Percentiles rank a stretch among this genome's conserved stretches.
Evolutionary conservation across 257 asterid species (phyloP).

Genomic region (Primulina eburnea): DNA sequence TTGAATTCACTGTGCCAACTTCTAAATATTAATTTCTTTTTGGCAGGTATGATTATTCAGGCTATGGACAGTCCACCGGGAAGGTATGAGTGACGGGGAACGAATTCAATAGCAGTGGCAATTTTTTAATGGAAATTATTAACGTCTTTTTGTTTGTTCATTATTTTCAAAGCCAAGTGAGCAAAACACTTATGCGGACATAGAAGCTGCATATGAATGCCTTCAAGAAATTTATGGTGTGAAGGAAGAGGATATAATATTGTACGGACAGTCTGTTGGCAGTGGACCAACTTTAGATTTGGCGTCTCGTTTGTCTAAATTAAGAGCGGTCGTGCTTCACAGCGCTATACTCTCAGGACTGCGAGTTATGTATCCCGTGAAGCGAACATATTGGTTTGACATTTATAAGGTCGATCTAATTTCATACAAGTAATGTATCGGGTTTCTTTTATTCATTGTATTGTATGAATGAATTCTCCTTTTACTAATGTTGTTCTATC

Average conservation of each 20-base stretch:
- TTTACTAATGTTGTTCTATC: constrained; percentile 11
- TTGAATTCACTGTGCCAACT: not conserved
- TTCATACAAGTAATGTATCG: constrained; percentile 11
- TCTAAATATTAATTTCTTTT: constrained; percentile 23
- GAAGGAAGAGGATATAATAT: constrained; percentile 77
- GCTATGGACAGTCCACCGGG: constrained; percentile 90
- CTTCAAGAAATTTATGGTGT: constrained; percentile 77
- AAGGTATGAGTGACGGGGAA: constrained; percentile 59
- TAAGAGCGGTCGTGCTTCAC: constrained; percentile 96
- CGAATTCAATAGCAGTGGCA: constrained; percentile 19
- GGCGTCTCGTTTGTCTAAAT: constrained; percentile 71
- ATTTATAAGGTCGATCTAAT: constrained; percentile 66
- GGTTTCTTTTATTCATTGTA: constrained; percentile 22
- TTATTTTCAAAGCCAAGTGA: constrained; percentile 68
- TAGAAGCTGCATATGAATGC: constrained; percentile 89
- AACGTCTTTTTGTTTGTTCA: constrained; percentile 29
- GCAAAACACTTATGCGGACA: constrained; percentile 86
- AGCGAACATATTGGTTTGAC: constrained; percentile 94
- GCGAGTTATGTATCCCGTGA: constrained; percentile 95
- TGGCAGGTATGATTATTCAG: constrained; percentile 88
- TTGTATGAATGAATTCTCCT: constrained; percentile 8
- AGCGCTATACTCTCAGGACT: constrained; percentile 92
- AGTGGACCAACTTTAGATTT: constrained; percentile 94
- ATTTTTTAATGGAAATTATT: constrained; percentile 14
- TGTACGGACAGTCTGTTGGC: constrained; percentile 98